phyloP scores from a whole-genome alignment of 1,284 basidiomycete genomes.

The Microbotryum lychnidis-dioicae region DNA sequence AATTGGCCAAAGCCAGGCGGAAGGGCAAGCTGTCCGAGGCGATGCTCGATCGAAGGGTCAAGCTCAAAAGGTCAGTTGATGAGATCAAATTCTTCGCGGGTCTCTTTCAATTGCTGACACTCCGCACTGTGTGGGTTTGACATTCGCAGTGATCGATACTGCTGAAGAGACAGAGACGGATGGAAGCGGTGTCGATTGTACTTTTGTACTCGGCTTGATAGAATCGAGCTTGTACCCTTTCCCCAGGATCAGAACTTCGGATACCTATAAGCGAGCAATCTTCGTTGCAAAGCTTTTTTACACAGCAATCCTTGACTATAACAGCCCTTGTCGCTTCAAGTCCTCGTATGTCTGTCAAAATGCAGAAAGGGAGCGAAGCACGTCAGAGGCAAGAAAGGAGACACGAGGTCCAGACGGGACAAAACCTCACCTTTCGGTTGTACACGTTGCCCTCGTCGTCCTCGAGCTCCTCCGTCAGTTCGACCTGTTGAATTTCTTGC shows the following conservation, averaged over 20 bases:
- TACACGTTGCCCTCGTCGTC: conserved; percentile 96
- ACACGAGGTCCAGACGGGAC: not conserved
- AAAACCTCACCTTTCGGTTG: conserved; percentile 35
- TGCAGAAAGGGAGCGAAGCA: not conserved
- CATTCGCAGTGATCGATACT: conserved; percentile 28
- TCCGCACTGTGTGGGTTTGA: too few relatives aligned
- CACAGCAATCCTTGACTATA: conserved; percentile 36
- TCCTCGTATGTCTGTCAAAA: conserved; percentile 67
- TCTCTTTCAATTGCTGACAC: not conserved
- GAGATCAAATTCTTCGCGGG: not conserved
- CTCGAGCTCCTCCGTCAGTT: conserved; percentile 92
- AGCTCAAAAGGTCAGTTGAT: conserved; percentile 69
- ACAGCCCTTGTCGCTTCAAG: conserved; percentile 80
- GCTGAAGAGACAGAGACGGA: conserved; percentile 8
- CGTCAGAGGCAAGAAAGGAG: not conserved
- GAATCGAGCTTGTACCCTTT: too few relatives aligned
- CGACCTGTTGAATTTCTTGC: conserved; percentile 79
- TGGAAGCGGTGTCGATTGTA: not conserved
- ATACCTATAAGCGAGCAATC: too few relatives aligned
- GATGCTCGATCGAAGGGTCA: conserved; percentile 75
- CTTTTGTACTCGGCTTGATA: not conserved
- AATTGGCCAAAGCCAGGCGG: conserved; percentile 60
- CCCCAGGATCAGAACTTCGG: too few relatives aligned
- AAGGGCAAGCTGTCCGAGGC: conserved; percentile 83
- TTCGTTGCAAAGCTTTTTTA: too few relatives aligned